These are phyloP conservation scores for Xylariaceae sp. DNA, from an alignment of 2,329 filamentous ascomycete species.

Conservation along the genomic window DNA sequence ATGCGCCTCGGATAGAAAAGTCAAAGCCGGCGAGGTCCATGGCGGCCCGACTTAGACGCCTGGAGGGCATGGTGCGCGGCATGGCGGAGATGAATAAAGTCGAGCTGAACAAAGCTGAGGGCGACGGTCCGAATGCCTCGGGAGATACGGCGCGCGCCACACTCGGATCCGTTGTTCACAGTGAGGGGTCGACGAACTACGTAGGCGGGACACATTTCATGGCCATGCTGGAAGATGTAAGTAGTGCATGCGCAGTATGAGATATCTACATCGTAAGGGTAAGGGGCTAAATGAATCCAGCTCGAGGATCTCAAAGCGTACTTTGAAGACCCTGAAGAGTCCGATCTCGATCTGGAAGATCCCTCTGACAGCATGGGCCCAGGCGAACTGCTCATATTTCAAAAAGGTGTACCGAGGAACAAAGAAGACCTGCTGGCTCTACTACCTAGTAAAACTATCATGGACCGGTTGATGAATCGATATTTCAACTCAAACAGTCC, in stretches of 20 bases:
- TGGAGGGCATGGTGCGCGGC: constrained; percentile 53
- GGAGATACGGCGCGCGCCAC: constrained; percentile 21
- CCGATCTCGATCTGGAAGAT: constrained; percentile 29
- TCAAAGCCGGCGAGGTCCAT: constrained; percentile 43
- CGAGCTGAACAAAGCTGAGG: constrained; percentile 33
- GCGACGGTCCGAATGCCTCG: constrained; percentile 2
- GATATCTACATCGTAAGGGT: background rate
- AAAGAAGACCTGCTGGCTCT: constrained; percentile 44
- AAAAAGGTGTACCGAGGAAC: constrained; percentile 36
- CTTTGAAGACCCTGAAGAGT: constrained; percentile 45
- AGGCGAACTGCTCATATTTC: constrained; percentile 41
- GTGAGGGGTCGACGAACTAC: constrained; percentile 43
- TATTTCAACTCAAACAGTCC: constrained; percentile 52
- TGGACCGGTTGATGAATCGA: constrained; percentile 47
- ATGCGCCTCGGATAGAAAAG: constrained; percentile 44
- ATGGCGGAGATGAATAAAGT: constrained; percentile 44
- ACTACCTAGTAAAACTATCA: constrained; percentile 42
- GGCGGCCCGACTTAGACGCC: constrained; percentile 48
- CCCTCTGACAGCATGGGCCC: constrained; percentile 33
- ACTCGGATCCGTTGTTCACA: constrained; percentile 41
- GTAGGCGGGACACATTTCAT: constrained; percentile 57
- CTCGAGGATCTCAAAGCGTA: constrained; percentile 56
- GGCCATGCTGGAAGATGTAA: constrained; percentile 56
- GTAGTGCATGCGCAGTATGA: constrained; percentile 20
- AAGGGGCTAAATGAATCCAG: constrained; percentile 31